Evolutionary conservation across 2,329 filamentous ascomycete species (phyloP).

Genomic region (Ilyonectria mors-panacis): DNA sequence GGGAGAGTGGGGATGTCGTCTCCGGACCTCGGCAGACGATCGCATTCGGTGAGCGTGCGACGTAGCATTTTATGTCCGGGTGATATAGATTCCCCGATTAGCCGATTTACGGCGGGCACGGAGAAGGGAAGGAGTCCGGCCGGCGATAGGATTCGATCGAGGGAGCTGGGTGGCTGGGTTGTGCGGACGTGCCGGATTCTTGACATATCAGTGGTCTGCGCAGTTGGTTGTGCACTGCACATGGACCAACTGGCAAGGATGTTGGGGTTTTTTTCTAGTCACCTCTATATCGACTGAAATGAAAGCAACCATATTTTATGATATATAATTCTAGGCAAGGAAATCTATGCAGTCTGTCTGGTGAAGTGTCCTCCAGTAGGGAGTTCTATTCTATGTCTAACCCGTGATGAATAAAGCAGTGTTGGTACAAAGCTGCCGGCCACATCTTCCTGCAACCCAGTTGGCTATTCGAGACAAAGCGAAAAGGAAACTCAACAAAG

Average conservation of each 20-base stretch:
- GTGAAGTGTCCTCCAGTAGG: not conserved
- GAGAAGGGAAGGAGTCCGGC: not conserved
- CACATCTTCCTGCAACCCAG: not conserved
- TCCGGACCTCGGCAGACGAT: slow-evolving; percentile 3
- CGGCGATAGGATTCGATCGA: not conserved
- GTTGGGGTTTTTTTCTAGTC: not conserved
- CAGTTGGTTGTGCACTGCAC: too few species aligned
- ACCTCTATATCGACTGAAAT: not conserved
- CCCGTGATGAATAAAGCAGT: not conserved
- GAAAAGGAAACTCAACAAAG: not conserved
- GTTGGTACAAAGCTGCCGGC: not conserved
- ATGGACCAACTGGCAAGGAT: too few species aligned
- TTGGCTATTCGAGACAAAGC: not conserved
- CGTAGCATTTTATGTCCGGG: not conserved
- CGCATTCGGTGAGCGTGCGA: not conserved
- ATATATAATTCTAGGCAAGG: not conserved
- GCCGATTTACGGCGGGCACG: not conserved
- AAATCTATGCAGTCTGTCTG: not conserved
- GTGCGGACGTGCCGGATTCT: not conserved
- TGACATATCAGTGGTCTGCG: not conserved
- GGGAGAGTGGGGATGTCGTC: slow-evolving; percentile 1
- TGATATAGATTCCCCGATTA: not conserved
- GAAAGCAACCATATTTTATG: not conserved
- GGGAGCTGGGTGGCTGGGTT: not conserved
- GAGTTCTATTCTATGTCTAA: not conserved